Percentiles rank a stretch among this genome's conserved stretches.
Evolutionary conservation across 2,329 filamentous ascomycete species (phyloP).

Genomic region (Plenodomus lindquistii): DNA sequence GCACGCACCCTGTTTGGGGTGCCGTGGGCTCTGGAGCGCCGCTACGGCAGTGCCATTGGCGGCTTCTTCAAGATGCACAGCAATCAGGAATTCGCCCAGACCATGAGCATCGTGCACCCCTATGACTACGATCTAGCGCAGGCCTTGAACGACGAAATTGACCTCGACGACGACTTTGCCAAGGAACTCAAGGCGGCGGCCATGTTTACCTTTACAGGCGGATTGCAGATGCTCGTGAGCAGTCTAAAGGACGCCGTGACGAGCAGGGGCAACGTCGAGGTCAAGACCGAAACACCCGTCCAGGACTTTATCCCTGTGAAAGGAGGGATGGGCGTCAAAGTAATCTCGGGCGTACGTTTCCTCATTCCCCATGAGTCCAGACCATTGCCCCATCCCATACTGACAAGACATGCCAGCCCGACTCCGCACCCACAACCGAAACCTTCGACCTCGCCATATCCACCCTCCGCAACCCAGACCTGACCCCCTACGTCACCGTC

Average conservation of each 20-base stretch:
- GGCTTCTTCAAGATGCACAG: conserved; percentile 25
- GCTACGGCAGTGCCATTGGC: conserved; percentile 38
- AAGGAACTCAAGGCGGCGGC: conserved; percentile 37
- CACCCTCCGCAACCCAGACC: conserved; percentile 47
- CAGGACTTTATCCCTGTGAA: conserved; percentile 19
- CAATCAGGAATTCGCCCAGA: conserved; percentile 1
- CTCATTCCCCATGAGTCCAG: background rate
- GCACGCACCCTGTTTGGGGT: conserved; percentile 64
- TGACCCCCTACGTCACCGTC: conserved; percentile 73
- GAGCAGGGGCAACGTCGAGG: conserved; percentile 44
- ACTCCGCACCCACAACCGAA: conserved; percentile 14
- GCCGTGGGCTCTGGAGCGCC: conserved; percentile 54
- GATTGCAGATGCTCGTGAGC: conserved; percentile 46
- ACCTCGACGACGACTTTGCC: conserved; percentile 39
- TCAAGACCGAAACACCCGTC: conserved; percentile 43
- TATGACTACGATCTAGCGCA: conserved; percentile 20
- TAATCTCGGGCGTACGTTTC: conserved; percentile 30
- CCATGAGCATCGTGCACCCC: conserved; percentile 20
- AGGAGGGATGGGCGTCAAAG: conserved; percentile 20
- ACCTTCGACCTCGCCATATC: conserved; percentile 38
- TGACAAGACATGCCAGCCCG: conserved; percentile 9
- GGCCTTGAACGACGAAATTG: conserved; percentile 41
- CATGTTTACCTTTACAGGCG: conserved; percentile 52
- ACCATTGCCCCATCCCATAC: background rate
- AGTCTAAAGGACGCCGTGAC: conserved; percentile 43